phyloP scores from a whole-genome alignment of 176 grass and related monocot species.

The Phoenix dactylifera region DNA sequence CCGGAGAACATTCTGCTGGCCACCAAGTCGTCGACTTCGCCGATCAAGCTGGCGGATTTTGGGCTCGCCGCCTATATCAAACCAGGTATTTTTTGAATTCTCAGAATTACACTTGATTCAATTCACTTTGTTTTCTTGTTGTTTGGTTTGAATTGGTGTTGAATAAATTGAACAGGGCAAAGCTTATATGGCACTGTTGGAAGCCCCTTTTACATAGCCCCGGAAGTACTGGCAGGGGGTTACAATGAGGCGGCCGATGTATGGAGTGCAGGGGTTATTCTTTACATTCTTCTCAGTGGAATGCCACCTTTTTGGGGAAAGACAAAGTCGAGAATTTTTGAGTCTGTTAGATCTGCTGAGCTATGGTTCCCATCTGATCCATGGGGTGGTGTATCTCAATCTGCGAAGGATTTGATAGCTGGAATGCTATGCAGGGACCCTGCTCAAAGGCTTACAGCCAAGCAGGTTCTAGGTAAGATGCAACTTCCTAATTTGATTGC shows the following conservation, averaged over 20 bases:
- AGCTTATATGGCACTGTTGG: constrained; percentile 83
- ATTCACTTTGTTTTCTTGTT: background rate
- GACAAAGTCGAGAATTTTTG: constrained; percentile 85
- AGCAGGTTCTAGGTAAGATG: constrained; percentile 66
- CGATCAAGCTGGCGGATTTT: constrained; percentile 83
- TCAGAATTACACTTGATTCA: constrained; percentile 16
- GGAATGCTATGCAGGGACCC: constrained; percentile 69
- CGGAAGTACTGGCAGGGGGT: constrained; percentile 78
- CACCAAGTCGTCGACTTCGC: constrained; percentile 56
- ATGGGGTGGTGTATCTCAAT: constrained; percentile 68
- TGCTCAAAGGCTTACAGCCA: constrained; percentile 43
- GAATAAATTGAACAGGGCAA: constrained; percentile 42
- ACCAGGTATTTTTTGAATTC: constrained; percentile 44
- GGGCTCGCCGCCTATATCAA: constrained; percentile 79
- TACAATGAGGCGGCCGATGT: constrained; percentile 90
- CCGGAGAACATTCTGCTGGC: constrained; percentile 95
- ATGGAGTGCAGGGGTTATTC: constrained; percentile 83
- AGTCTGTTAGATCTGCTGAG: constrained; percentile 68
- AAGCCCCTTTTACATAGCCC: constrained; percentile 92
- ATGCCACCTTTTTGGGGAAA: constrained; percentile 90
- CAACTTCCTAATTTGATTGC: background rate
- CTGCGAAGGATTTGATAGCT: constrained; percentile 66
- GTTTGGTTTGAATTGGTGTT: background rate
- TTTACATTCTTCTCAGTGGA: constrained; percentile 92
- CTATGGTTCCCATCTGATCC: constrained; percentile 67